Evolutionary conservation across 2,329 filamentous ascomycete species (phyloP).

Genomic region (Alternaria conjuncta): DNA sequence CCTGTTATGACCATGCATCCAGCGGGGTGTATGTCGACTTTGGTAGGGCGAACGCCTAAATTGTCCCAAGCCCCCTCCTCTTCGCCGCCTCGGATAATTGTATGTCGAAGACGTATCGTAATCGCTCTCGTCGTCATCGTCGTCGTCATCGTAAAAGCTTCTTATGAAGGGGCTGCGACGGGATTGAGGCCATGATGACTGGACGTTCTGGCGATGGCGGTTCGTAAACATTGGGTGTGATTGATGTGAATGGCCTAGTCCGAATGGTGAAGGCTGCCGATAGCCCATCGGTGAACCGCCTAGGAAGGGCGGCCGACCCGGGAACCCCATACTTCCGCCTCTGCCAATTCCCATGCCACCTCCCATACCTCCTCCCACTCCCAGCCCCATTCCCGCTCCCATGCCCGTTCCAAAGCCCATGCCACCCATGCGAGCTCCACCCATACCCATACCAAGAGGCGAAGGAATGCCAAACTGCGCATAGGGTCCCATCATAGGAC

Average conservation of each 20-base stretch:
- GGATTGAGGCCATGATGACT: constrained; percentile 2
- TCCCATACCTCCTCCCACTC: neutral
- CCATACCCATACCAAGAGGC: constrained; percentile 1
- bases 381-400: neutral
- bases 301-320: neutral
- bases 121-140: constrained; percentile 18
- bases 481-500: constrained; percentile 5
- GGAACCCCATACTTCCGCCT: neutral
- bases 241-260: neutral
- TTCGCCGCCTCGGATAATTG: neutral
- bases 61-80: neutral
- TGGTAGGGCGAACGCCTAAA: neutral
- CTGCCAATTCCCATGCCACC: neutral
- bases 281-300: neutral
- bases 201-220: neutral
- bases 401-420: neutral
- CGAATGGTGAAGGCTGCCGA: constrained; percentile 1
- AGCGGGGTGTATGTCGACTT: neutral
- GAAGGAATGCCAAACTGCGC: neutral
- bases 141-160: constrained; percentile 6
- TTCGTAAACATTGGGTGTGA: constrained; percentile 1
- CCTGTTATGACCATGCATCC: constrained; percentile 7
- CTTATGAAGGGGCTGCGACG: constrained; percentile 1
- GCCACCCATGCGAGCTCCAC: neutral
- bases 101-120: neutral